Conservation (phyloP, 176 grass and related monocot genomes). For the Melocanna baccifera region DNA sequence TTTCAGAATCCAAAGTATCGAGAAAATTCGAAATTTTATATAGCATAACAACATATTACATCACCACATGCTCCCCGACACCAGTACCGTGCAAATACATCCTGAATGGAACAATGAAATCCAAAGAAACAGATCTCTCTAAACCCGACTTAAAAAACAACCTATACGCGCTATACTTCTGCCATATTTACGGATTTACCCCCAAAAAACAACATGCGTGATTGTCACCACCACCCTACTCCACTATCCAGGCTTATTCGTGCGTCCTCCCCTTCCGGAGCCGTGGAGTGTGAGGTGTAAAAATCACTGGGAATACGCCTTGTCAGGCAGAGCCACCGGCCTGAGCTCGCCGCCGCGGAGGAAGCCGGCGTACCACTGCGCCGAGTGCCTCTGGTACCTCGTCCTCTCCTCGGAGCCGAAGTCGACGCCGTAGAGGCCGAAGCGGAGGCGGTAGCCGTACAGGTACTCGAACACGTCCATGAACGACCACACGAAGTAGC, state of each 20-base stretch:
- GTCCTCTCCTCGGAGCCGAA: slow-evolving; percentile 51
- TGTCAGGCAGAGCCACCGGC: slow-evolving; percentile 24
- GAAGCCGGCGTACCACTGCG: slow-evolving; percentile 69
- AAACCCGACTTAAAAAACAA: neutral
- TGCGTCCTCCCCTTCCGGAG: neutral
- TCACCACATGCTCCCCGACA: neutral
- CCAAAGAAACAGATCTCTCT: neutral
- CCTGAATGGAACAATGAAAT: neutral
- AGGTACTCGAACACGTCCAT: slow-evolving; percentile 73
- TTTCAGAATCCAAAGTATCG: neutral
- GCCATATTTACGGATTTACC: neutral
- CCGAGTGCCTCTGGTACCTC: slow-evolving; percentile 59
- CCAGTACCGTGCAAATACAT: neutral
- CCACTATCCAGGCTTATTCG: neutral
- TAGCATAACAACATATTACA: neutral
- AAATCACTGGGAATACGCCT: slow-evolving; percentile 40
- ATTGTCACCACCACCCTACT: neutral
- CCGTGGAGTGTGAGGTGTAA: neutral
- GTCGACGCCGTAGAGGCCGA: slow-evolving; percentile 61
- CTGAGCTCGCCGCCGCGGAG: slow-evolving; percentile 44
- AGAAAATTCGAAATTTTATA: neutral
- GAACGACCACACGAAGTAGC: slow-evolving; percentile 94
- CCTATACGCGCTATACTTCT: neutral
- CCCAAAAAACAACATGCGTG: neutral
- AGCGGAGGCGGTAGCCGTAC: slow-evolving; percentile 44